phyloP scores from a whole-genome alignment of 257 asterid genomes.

The Solanum verrucosum region DNA sequence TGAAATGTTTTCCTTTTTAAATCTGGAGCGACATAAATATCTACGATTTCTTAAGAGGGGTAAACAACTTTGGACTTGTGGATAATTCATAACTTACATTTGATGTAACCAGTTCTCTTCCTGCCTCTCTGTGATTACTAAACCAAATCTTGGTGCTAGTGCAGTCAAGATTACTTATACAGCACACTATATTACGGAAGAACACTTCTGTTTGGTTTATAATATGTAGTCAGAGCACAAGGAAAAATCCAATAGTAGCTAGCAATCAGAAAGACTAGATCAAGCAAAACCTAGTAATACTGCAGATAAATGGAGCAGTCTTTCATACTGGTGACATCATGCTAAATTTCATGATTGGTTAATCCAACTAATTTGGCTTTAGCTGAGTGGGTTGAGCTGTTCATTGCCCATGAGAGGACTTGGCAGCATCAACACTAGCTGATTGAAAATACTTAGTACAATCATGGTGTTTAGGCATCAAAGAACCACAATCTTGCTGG shows the following conservation, averaged over 20 bases:
- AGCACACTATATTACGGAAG: background rate
- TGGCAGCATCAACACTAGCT: background rate
- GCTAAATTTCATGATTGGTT: background rate
- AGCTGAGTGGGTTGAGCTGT: background rate
- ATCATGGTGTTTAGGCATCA: background rate
- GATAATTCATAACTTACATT: background rate
- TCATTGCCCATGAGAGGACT: background rate
- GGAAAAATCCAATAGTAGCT: background rate
- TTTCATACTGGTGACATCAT: background rate
- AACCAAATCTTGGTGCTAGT: background rate
- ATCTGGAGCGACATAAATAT: background rate
- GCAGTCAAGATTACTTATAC: background rate
- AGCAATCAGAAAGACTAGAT: background rate
- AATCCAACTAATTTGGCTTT: background rate
- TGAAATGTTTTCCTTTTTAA: background rate
- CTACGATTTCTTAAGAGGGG: background rate
- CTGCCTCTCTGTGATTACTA: background rate
- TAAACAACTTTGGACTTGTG: background rate
- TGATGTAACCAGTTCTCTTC: background rate
- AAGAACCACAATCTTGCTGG: background rate
- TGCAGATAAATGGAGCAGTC: background rate
- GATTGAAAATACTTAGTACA: background rate
- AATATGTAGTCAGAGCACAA: background rate
- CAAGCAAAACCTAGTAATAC: background rate
- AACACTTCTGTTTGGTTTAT: background rate